Conservation (phyloP, 345 rosid species). For the Hibiscus trionum region DNA sequence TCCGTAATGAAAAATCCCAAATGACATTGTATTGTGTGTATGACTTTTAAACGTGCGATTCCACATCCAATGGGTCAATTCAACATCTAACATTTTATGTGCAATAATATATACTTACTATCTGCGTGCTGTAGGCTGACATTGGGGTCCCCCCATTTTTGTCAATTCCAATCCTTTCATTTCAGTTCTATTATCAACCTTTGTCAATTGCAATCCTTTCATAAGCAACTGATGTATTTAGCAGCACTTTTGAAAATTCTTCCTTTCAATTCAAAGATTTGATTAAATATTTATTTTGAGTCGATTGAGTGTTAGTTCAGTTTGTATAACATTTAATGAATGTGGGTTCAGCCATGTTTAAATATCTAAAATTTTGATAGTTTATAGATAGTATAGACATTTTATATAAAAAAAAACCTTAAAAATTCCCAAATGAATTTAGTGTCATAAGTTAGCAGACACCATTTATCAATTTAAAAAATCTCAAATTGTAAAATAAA, state of each 20-base stretch:
- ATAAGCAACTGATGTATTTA: background rate
- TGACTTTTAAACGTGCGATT: conserved; percentile 1
- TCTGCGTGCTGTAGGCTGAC: no score
- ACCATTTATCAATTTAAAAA: background rate
- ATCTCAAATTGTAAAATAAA: background rate
- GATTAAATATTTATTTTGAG: no score
- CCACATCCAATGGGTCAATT: background rate
- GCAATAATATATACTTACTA: background rate
- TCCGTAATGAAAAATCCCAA: background rate
- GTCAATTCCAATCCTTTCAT: background rate
- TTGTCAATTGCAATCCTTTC: background rate
- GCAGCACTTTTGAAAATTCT: background rate
- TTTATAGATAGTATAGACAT: no score
- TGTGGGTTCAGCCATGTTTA: background rate
- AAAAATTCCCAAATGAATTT: no score
- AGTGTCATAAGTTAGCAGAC: no score
- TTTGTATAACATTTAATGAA: no score
- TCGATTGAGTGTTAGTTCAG: no score
- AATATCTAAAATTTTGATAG: background rate
- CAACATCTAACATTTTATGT: background rate
- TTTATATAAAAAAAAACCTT: no score
- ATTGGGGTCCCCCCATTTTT: background rate
- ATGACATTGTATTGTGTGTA: background rate
- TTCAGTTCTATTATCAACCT: background rate
- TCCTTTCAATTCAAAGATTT: no score